Evolutionary conservation across 345 rosid species (phyloP).

Genomic region (Raphanus raphanistrum): DNA sequence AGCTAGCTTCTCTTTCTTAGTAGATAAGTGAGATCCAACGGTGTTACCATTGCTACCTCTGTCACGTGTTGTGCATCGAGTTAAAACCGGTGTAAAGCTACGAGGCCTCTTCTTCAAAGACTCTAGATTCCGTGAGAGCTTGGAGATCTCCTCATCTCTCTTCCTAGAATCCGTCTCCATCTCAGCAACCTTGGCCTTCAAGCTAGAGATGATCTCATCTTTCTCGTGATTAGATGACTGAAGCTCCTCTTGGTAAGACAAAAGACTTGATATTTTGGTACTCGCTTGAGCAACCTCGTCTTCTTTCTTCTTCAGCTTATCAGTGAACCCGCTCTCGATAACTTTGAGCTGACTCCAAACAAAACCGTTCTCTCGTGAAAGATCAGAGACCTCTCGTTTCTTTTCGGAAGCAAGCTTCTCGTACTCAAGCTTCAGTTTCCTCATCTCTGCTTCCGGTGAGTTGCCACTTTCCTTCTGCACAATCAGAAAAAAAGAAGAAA

Average conservation of each 20-base stretch:
- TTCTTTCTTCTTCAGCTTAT: conserved; percentile 55
- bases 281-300: conserved; percentile 60
- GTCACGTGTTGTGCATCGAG: conserved; percentile 38
- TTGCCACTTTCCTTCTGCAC: conserved; percentile 20
- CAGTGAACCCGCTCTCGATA: conserved; percentile 50
- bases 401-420: conserved; percentile 61
- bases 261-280: conserved; percentile 53
- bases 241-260: conserved; percentile 57
- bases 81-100: conserved; percentile 48
- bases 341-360: conserved; percentile 68
- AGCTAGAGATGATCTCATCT: conserved; percentile 53
- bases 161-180: conserved; percentile 54
- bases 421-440: conserved; percentile 54
- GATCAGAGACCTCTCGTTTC: conserved; percentile 52
- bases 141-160: conserved; percentile 46
- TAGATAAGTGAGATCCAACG: conserved; percentile 31
- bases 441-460: conserved; percentile 44
- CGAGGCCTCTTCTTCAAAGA: conserved; percentile 49
- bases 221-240: conserved; percentile 58
- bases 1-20: conserved; percentile 44
- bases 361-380: conserved; percentile 64
- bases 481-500: background rate
- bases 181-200: conserved; percentile 49
- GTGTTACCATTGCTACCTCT: conserved; percentile 24
- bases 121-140: conserved; percentile 55